Evolutionary conservation across 2,329 filamentous ascomycete species (phyloP).

Genomic region (Epicoccum nigrum): DNA sequence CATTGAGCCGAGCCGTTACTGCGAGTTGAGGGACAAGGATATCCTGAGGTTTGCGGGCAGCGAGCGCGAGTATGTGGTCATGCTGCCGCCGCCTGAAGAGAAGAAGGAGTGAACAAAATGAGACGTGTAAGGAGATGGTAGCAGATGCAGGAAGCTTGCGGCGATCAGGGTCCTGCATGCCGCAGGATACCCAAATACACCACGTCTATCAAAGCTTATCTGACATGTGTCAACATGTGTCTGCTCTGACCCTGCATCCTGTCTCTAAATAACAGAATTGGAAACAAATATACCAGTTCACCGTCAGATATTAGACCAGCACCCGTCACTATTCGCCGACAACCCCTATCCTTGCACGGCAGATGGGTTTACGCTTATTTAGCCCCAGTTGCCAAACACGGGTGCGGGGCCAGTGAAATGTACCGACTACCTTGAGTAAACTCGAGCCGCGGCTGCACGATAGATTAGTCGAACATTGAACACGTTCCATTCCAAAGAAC

Average conservation of each 20-base stretch:
- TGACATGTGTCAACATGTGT: background rate
- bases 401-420: slow-evolving; percentile 28
- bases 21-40: slow-evolving; percentile 88
- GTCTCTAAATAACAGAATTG: too few species aligned
- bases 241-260: too few species aligned
- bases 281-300: too few species aligned
- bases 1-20: slow-evolving; percentile 76
- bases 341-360: slow-evolving; percentile 8
- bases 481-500: background rate
- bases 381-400: slow-evolving; percentile 17
- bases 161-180: slow-evolving; percentile 1
- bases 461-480: background rate
- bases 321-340: too few species aligned
- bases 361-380: slow-evolving; percentile 23
- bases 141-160: background rate
- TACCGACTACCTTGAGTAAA: background rate
- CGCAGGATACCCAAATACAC: background rate
- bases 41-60: slow-evolving; percentile 87
- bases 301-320: too few species aligned
- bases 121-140: background rate
- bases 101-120: slow-evolving; percentile 2
- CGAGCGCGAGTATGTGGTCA: slow-evolving; percentile 92
- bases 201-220: too few species aligned
- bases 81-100: slow-evolving; percentile 65
- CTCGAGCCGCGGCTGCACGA: slow-evolving; percentile 2